These are phyloP conservation scores for Chlamydomonas reinhardtii DNA, from an alignment of 163 green algal genomes.

Conservation along the genomic window DNA sequence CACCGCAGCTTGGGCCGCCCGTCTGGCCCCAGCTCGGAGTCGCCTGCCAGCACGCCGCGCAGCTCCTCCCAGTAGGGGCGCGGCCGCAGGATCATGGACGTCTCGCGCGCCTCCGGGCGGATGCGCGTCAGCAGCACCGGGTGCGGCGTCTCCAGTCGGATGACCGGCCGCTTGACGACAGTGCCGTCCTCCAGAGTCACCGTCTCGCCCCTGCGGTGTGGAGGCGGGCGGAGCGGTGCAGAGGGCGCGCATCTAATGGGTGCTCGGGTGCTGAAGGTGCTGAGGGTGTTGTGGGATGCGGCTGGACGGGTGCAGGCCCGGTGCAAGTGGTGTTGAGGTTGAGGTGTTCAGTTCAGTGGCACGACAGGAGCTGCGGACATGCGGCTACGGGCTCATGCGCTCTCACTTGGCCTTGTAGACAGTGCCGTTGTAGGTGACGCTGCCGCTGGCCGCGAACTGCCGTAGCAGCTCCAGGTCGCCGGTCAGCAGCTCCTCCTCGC, in stretches of 20 bases:
- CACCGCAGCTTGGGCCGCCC: slow-evolving; percentile 55
- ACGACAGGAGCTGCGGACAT: not conserved
- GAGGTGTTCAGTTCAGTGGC: too few relatives aligned
- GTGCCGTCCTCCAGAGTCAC: slow-evolving; percentile 48
- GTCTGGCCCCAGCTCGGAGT: slow-evolving; percentile 21
- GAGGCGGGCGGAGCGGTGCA: not conserved
- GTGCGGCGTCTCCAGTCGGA: slow-evolving; percentile 64
- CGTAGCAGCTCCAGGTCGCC: slow-evolving; percentile 58
- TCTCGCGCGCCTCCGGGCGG: slow-evolving; percentile 68
- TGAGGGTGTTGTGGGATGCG: too few relatives aligned
- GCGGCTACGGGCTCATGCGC: too few relatives aligned
- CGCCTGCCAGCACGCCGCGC: slow-evolving; percentile 59
- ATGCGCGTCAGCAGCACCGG: slow-evolving; percentile 84
- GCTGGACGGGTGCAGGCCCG: not conserved
- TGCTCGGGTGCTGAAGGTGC: not conserved
- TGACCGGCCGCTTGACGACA: slow-evolving; percentile 66
- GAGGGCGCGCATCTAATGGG: not conserved
- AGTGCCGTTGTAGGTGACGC: slow-evolving; percentile 51
- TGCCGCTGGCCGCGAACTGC: slow-evolving; percentile 56
- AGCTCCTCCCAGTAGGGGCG: slow-evolving; percentile 78
- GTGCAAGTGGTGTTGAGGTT: not conserved
- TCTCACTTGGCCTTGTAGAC: slow-evolving; percentile 47
- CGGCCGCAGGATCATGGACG: slow-evolving; percentile 85
- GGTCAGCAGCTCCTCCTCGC: slow-evolving; percentile 67
- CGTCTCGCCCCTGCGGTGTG: slow-evolving; percentile 3